Percentiles rank a stretch among this genome's conserved stretches.
These are phyloP conservation scores for Cytospora paraplurivora DNA, from an alignment of 2,329 filamentous ascomycete species.

Conservation along the genomic window DNA sequence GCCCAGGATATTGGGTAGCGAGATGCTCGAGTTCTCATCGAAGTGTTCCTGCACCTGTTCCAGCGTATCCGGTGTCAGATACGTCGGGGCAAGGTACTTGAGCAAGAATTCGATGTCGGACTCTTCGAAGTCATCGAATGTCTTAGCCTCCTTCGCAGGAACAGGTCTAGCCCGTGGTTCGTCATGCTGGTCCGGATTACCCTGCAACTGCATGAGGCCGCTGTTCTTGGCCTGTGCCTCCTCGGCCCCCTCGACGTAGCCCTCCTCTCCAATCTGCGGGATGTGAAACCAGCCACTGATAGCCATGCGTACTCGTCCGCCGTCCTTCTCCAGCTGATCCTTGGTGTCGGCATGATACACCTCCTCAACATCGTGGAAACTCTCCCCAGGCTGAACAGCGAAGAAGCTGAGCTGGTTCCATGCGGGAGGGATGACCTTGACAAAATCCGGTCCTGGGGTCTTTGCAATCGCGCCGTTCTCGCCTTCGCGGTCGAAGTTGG, in stretches of 20 bases:
- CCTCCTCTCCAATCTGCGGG: constrained; percentile 89
- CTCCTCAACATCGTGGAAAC: constrained; percentile 98
- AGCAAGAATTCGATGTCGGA: constrained; percentile 86
- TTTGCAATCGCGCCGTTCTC: constrained; percentile 74
- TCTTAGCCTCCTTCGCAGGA: constrained; percentile 42
- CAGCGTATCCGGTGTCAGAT: constrained; percentile 88
- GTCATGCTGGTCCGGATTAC: constrained; percentile 88
- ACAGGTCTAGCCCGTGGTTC: constrained; percentile 67
- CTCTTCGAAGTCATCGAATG: constrained; percentile 65
- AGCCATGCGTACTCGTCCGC: constrained; percentile 87
- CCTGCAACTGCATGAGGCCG: constrained; percentile 88
- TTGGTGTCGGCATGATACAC: constrained; percentile 73
- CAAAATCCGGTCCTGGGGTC: constrained; percentile 76
- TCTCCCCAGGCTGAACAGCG: constrained; percentile 95
- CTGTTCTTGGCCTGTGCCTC: constrained; percentile 87
- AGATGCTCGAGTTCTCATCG: constrained; percentile 79
- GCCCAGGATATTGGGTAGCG: constrained; percentile 75
- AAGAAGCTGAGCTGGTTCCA: constrained; percentile 99
- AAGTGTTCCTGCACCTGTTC: constrained; percentile 82
- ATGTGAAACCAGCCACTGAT: constrained; percentile 99
- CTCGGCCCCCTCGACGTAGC: constrained; percentile 84
- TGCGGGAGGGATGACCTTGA: constrained; percentile 84
- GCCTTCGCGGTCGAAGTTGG: constrained; percentile 64
- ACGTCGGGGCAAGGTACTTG: constrained; percentile 85
- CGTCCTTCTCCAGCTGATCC: constrained; percentile 66